Conservation (phyloP, 352 stramenopile genomes). For the Globisporangium nunn region DNA sequence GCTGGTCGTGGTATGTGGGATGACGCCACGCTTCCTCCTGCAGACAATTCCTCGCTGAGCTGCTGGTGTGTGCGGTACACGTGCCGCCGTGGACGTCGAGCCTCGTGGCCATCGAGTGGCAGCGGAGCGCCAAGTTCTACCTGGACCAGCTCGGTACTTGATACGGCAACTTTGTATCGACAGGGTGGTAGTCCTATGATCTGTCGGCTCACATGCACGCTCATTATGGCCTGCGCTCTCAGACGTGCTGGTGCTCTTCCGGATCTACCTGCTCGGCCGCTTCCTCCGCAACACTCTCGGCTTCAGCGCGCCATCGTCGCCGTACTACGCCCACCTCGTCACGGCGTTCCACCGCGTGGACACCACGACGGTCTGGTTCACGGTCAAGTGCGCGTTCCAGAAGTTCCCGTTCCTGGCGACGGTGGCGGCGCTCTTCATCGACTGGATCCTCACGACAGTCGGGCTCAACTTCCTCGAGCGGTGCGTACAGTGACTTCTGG, state of each 20-base stretch:
- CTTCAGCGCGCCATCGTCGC: slow-evolving; percentile 26
- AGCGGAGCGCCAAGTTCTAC: slow-evolving; percentile 21
- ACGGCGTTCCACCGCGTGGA: slow-evolving; percentile 47
- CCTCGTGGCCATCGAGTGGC: slow-evolving; percentile 20
- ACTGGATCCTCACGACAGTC: slow-evolving; percentile 49
- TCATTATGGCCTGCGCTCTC: neutral
- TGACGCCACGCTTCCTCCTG: neutral
- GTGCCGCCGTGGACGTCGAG: slow-evolving; percentile 27
- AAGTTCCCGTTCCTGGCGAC: slow-evolving; percentile 37
- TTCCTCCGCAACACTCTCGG: slow-evolving; percentile 43
- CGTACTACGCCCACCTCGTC: slow-evolving; percentile 34
- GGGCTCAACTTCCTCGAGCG: slow-evolving; percentile 56
- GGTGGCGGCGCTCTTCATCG: slow-evolving; percentile 25
- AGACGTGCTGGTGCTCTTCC: slow-evolving; percentile 43
- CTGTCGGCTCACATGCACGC: neutral
- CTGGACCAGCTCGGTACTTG: slow-evolving; percentile 46
- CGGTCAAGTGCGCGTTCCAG: slow-evolving; percentile 51
- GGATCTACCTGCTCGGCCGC: slow-evolving; percentile 49
- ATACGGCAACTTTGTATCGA: too few relatives aligned
- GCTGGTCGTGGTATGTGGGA: neutral
- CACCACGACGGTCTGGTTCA: slow-evolving; percentile 54
- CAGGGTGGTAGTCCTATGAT: neutral
- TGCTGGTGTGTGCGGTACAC: slow-evolving; percentile 31
- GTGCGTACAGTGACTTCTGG: slow-evolving; percentile 10
- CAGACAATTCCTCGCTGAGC: slow-evolving; percentile 38